Conservation (phyloP, 1,284 basidiomycete species). For the Microbotryum lychnidis-dioicae region DNA sequence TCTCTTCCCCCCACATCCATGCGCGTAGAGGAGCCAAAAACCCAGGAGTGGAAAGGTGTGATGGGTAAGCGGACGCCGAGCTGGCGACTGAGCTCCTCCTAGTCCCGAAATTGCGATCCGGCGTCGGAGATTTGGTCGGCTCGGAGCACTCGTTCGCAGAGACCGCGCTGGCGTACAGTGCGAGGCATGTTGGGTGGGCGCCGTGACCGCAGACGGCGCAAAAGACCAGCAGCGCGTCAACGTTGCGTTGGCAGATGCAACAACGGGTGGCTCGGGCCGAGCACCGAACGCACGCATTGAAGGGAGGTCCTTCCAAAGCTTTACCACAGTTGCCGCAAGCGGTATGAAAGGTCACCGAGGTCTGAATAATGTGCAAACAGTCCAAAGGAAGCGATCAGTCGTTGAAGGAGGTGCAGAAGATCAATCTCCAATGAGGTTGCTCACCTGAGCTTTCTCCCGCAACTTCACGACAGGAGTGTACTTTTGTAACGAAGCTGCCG, state of each 20-base stretch:
- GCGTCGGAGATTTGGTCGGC: neutral
- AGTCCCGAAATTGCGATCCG: constrained; percentile 4
- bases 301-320: constrained; percentile 18
- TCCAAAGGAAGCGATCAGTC: neutral
- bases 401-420: too few species aligned
- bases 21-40: constrained; percentile 14
- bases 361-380: constrained; percentile 8
- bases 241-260: constrained; percentile 26
- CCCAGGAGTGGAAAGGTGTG: constrained; percentile 28
- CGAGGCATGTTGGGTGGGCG: constrained; percentile 21
- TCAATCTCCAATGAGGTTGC: neutral
- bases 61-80: constrained; percentile 4
- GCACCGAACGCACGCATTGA: constrained; percentile 19
- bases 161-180: constrained; percentile 6
- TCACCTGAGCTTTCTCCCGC: constrained; percentile 15
- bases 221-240: constrained; percentile 16
- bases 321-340: constrained; percentile 28
- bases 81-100: neutral
- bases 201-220: constrained; percentile 29
- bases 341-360: constrained; percentile 25
- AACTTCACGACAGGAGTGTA: constrained; percentile 10
- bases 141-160: neutral
- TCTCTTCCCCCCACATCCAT: constrained; percentile 25
- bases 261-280: constrained; percentile 9
- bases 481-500: constrained; percentile 26